Base-by-base conservation (phyloP, 805 yeast species). In the Saccharomycopsis malanga region DNA sequence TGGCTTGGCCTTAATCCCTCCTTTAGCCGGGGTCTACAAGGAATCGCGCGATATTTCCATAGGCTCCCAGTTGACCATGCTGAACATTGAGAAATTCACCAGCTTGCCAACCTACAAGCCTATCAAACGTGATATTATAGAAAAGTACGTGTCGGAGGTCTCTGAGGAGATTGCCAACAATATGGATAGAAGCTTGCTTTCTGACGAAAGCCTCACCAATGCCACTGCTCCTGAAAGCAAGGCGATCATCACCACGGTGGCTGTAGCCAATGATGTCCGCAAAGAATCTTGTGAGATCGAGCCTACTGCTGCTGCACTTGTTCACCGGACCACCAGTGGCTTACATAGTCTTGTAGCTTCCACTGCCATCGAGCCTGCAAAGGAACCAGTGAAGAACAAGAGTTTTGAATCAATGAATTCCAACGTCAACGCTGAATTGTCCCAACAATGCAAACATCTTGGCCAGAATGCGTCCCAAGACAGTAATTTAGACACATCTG, bases 41-140 rank as follows among this genome's bases (percentile, higher is more conserved):
- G 20, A 30, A n/a, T 10, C 3, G 17, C n/a, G 23, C 35, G 22
- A 23, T 12, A 22, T 34, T 15, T 29, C 27, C 18, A 23, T 4
- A 18, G 45, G 34, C 14, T 49, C 49, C 15, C 46, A 45, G 27
- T 29, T 49, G 14, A 49, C 53, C 2, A 24, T 35, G 32, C 41
- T 42, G 23, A 49, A 49, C 35, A 24, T 49, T 15, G 42, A 49
- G 37, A 45, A 42, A 34, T 39, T 46, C n/a, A 7, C 20, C 14
- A 40, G 20, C 34, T 23, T 34, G 18, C 50, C 44, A 10, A 21
- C 23, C 5, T 49, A 49, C 35, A 36, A 34, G n/a, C 53, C 53
- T 14, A 39, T 48, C 22, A 45, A 46, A 27, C 39, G 30, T 15
- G 44, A 45, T 14, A 24, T 49, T 6, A 49, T 49, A 15, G 53